Percentiles rank a stretch among this genome's conserved stretches.
phyloP scores from a whole-genome alignment of 148 eudicot genomes.

The Nepenthes mirabilis region DNA sequence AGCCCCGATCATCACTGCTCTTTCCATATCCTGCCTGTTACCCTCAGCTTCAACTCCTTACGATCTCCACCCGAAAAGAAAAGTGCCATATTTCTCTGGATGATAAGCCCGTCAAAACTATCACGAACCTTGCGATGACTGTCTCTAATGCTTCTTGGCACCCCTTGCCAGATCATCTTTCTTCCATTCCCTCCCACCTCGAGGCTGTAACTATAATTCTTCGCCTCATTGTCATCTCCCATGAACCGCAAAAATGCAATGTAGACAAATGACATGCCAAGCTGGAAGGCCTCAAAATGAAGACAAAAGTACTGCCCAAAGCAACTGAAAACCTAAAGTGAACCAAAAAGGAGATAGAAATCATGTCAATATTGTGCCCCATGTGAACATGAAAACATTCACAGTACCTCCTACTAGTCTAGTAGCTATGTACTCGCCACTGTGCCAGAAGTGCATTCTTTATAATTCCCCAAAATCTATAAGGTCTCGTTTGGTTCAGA shows the following conservation, averaged over 20 bases:
- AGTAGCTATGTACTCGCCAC: too few relatives aligned
- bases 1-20: not conserved
- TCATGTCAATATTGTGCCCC: not conserved
- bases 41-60: not conserved
- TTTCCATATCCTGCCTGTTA: slow-evolving; percentile 1
- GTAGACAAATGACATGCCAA: not conserved
- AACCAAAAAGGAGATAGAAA: not conserved
- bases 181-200: slow-evolving; percentile 1
- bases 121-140: not conserved
- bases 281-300: not conserved
- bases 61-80: not conserved
- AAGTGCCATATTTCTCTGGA: not conserved
- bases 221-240: not conserved
- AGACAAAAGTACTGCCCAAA: slow-evolving; percentile 2
- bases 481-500: too few relatives aligned
- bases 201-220: not conserved
- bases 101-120: slow-evolving; percentile 1
- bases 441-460: too few relatives aligned
- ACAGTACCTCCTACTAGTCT: too few relatives aligned
- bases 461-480: too few relatives aligned
- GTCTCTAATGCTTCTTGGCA: slow-evolving; percentile 1
- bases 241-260: not conserved
- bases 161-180: not conserved
- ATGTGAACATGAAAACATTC: too few relatives aligned
- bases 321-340: not conserved